Conservation (phyloP, 2,329 filamentous ascomycete species). For the Pezizomycotina sp. region DNA sequence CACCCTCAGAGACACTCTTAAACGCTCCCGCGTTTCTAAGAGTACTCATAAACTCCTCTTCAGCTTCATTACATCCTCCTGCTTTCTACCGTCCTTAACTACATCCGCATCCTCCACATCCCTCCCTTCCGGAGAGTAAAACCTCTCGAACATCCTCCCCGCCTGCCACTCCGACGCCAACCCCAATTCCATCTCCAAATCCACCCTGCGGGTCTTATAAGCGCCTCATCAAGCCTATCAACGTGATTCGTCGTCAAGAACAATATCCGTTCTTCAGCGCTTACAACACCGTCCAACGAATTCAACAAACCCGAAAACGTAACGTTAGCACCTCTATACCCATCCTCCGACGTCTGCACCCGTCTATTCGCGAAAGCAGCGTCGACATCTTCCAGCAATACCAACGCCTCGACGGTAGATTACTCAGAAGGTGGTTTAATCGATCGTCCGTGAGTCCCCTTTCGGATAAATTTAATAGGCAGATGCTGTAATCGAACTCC, state of each 20-base stretch:
- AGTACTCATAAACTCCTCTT: conserved; percentile 47
- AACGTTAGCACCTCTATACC: conserved; percentile 72
- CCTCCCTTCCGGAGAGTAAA: conserved; percentile 65
- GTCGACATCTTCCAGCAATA: conserved; percentile 79
- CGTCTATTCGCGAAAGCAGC: conserved; percentile 74
- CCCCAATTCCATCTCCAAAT: conserved; percentile 80
- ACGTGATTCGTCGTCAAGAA: conserved; percentile 93
- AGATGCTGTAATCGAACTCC: conserved; percentile 81
- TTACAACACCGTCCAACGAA: conserved; percentile 77
- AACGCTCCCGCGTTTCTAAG: conserved; percentile 57
- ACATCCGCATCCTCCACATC: conserved; percentile 8
- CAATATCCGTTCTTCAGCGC: conserved; percentile 80
- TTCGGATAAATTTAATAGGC: conserved; percentile 81
- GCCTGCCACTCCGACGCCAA: conserved; percentile 79
- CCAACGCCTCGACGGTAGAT: conserved; percentile 66
- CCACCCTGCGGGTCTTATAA: conserved; percentile 79
- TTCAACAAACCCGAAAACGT: conserved; percentile 87
- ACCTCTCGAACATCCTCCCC: conserved; percentile 76
- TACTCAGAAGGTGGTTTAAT: conserved; percentile 68
- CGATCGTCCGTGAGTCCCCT: conserved; percentile 79
- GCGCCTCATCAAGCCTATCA: conserved; percentile 69
- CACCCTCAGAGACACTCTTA: conserved; percentile 36
- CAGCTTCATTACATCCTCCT: conserved; percentile 41
- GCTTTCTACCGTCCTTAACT: conserved; percentile 39
- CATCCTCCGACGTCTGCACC: conserved; percentile 54